Percentiles rank a stretch among this genome's conserved stretches.
Conservation (phyloP, 225 moss, liverwort and hornwort genomes). For the Rhytidiadelphus loreus region DNA sequence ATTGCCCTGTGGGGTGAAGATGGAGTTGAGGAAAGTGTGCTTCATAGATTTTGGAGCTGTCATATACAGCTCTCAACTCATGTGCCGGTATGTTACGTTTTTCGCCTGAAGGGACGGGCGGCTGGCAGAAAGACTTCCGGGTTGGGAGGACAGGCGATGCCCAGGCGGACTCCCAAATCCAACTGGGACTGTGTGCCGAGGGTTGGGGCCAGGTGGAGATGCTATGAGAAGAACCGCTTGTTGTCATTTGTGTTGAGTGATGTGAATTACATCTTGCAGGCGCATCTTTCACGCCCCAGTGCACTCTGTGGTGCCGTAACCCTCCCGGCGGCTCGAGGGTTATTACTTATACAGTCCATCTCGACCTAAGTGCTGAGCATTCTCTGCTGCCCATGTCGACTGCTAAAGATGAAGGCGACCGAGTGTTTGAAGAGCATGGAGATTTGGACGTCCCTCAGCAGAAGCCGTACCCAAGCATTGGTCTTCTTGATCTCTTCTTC, state of each 20-base stretch:
- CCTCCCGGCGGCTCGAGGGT: not conserved
- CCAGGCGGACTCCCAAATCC: not conserved
- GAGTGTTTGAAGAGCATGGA: not conserved
- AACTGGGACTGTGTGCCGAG: not conserved
- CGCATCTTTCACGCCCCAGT: not conserved
- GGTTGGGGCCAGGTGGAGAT: not conserved
- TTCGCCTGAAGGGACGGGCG: not conserved
- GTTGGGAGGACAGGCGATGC: not conserved
- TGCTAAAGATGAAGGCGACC: not conserved
- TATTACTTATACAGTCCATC: not conserved
- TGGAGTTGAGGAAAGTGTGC: not conserved
- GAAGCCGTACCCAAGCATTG: not conserved
- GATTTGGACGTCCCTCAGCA: not conserved
- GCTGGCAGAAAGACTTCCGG: not conserved
- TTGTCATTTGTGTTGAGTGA: not conserved
- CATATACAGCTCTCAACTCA: not conserved
- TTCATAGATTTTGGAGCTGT: not conserved
- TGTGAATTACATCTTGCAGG: not conserved
- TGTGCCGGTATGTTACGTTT: not conserved
- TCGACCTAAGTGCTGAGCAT: not conserved
- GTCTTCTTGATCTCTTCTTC: conserved; percentile 9
- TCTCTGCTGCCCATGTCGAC: not conserved
- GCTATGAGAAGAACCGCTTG: no score
- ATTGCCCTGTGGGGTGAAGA: not conserved
- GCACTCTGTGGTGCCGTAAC: not conserved